phyloP scores from a whole-genome alignment of 441 rosid genomes.

The Adansonia rubrostipa region DNA sequence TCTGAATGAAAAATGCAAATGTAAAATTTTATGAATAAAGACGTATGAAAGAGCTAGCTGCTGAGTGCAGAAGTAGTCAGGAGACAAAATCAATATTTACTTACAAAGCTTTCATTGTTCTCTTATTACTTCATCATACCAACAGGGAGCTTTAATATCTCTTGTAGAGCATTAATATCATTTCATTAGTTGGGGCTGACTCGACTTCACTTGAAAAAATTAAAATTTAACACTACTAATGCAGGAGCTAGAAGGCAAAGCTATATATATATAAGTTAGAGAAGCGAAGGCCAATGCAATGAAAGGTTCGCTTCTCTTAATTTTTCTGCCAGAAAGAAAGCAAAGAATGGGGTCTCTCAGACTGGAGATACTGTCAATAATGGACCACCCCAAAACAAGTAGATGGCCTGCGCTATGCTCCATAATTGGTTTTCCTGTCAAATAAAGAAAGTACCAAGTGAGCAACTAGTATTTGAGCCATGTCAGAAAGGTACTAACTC shows the following conservation, averaged over 20 bases:
- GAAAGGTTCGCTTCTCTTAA: not conserved
- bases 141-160: not conserved
- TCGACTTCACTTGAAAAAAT: not conserved
- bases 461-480: conserved; percentile 3
- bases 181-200: not conserved
- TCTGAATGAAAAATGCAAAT: not conserved
- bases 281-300: conserved; percentile 14
- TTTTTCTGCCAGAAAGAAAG: not conserved
- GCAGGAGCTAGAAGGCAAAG: not conserved
- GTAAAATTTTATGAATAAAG: not conserved
- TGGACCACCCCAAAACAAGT: conserved; percentile 1
- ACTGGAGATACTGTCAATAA: not conserved
- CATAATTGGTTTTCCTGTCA: conserved; percentile 20
- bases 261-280: not conserved
- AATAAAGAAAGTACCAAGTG: conserved; percentile 13
- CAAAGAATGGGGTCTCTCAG: not conserved
- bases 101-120: conserved; percentile 6
- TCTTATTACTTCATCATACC: not conserved
- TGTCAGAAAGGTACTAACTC: not conserved
- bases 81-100: conserved; percentile 10
- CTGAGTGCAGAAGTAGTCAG: not conserved
- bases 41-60: not conserved
- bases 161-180: not conserved
- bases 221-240: not conserved
- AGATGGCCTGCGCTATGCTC: not conserved